Conservation (phyloP, 495 filamentous ascomycete genomes). For the Aspergillus campestris region DNA sequence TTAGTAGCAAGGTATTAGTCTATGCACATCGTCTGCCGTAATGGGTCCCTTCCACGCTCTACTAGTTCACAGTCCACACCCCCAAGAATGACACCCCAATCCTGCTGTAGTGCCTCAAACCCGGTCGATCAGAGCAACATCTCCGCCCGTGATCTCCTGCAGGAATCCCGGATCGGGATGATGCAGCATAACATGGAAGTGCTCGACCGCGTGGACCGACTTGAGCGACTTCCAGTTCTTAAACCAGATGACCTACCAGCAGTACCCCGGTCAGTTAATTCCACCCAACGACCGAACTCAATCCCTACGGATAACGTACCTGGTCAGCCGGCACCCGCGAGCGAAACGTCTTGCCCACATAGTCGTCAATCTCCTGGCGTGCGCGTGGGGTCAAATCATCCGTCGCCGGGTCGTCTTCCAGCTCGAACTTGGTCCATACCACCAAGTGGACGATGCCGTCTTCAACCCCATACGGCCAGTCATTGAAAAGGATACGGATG, state of each 20-base stretch:
- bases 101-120: slow-evolving; percentile 3
- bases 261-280: neutral
- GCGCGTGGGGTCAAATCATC: slow-evolving; percentile 57
- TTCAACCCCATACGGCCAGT: slow-evolving; percentile 87
- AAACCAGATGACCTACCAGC: slow-evolving; percentile 71
- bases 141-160: slow-evolving; percentile 61
- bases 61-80: too few species aligned
- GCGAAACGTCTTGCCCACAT: slow-evolving; percentile 55
- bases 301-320: slow-evolving; percentile 13
- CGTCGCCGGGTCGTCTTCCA: slow-evolving; percentile 57
- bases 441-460: slow-evolving; percentile 69
- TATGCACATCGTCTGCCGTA: too few species aligned
- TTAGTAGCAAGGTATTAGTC: too few species aligned
- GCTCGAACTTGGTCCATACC: slow-evolving; percentile 83
- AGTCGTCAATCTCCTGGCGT: slow-evolving; percentile 56
- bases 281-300: neutral
- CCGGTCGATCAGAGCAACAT: slow-evolving; percentile 49
- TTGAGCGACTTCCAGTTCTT: slow-evolving; percentile 82
- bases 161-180: slow-evolving; percentile 63
- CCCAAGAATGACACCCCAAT: too few species aligned
- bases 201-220: slow-evolving; percentile 78
- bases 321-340: slow-evolving; percentile 37
- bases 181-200: slow-evolving; percentile 88
- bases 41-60: too few species aligned
- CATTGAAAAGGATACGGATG: slow-evolving; percentile 69